Evolutionary conservation across 164 flowering plant species (phyloP).

Genomic region (Macadamia tetraphylla): DNA sequence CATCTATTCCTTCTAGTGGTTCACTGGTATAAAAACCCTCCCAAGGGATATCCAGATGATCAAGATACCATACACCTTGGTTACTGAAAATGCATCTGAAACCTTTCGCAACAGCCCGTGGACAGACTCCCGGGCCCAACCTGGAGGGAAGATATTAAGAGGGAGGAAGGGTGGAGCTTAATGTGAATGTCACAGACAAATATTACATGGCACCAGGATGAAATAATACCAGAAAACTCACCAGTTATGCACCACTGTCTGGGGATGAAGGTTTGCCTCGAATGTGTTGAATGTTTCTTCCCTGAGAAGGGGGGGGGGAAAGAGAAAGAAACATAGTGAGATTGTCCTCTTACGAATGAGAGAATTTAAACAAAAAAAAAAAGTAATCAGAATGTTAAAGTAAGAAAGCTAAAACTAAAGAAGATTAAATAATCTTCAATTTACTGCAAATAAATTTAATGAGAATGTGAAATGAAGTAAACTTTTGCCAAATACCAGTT

Average conservation of each 20-base stretch:
- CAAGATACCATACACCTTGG: conserved; percentile 95
- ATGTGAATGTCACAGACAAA: neutral
- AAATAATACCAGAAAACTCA: conserved; percentile 25
- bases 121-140: conserved; percentile 89
- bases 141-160: conserved; percentile 23
- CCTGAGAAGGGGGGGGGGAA: conserved; percentile 35
- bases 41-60: conserved; percentile 87
- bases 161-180: neutral
- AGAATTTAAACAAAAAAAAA: neutral
- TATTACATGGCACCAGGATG: neutral
- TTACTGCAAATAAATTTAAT: neutral
- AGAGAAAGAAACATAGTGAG: neutral
- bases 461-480: neutral
- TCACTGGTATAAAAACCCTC: conserved; percentile 61
- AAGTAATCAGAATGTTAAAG: neutral
- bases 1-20: conserved; percentile 71
- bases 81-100: conserved; percentile 88
- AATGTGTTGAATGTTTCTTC: conserved; percentile 93
- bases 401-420: neutral
- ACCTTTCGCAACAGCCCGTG: conserved; percentile 79
- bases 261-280: conserved; percentile 56
- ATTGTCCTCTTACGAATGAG: neutral
- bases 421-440: neutral
- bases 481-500: conserved; percentile 59
- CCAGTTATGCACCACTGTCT: conserved; percentile 94